These are phyloP conservation scores for Xanthoconium stramineum DNA, from an alignment of 768 basidiomycete species.

Conservation along the genomic window DNA sequence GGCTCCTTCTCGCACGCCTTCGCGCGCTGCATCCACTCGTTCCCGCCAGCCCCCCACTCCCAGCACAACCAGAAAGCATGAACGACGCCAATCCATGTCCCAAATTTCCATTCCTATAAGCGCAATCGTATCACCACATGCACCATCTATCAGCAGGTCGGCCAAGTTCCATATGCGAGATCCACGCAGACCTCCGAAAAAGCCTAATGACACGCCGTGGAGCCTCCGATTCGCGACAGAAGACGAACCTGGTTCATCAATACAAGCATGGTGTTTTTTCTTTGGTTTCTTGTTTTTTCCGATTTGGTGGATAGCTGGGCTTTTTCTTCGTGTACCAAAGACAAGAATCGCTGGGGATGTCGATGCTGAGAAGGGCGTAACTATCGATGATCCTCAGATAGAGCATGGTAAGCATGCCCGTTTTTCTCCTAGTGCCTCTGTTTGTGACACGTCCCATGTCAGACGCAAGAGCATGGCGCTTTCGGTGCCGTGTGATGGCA, in stretches of 20 bases:
- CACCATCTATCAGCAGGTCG: slow-evolving; percentile 62
- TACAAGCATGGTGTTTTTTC: slow-evolving; percentile 79
- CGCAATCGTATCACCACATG: slow-evolving; percentile 74
- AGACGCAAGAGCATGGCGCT: slow-evolving; percentile 76
- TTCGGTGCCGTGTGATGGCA: slow-evolving; percentile 72
- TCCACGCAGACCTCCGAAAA: slow-evolving; percentile 61
- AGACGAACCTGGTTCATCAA: slow-evolving; percentile 47
- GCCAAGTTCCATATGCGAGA: slow-evolving; percentile 77
- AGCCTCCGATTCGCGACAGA: slow-evolving; percentile 52
- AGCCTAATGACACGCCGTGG: slow-evolving; percentile 59
- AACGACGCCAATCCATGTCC: slow-evolving; percentile 54
- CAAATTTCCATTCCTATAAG: slow-evolving; percentile 77
- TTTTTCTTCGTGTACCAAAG: slow-evolving; percentile 49
- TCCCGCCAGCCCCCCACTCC: slow-evolving; percentile 29
- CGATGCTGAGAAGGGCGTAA: slow-evolving; percentile 62
- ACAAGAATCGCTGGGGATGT: slow-evolving; percentile 61
- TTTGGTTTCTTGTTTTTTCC: slow-evolving; percentile 61
- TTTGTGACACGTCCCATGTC: slow-evolving; percentile 6
- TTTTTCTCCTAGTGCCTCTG: background rate
- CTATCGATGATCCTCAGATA: slow-evolving; percentile 76
- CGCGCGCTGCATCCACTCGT: slow-evolving; percentile 37
- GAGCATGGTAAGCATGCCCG: slow-evolving; percentile 56
- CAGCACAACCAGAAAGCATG: slow-evolving; percentile 26
- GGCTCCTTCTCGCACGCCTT: slow-evolving; percentile 31
- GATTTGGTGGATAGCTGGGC: slow-evolving; percentile 64